These are phyloP conservation scores for Eudorina sp. DNA, from an alignment of 139 green algal species.

Conservation along the genomic window DNA sequence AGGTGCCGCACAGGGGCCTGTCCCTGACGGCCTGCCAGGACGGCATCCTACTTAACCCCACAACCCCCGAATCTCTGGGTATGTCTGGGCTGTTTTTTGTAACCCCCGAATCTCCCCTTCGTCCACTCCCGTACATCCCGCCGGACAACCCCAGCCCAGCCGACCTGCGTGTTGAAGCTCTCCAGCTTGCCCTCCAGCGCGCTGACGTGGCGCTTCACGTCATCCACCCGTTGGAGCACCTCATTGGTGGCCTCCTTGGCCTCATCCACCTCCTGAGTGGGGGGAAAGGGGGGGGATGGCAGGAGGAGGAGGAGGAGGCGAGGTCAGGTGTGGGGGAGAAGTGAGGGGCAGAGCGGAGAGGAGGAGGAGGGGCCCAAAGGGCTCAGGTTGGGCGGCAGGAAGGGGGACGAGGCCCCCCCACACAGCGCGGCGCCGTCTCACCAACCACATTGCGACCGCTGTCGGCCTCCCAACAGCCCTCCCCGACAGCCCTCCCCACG, in stretches of 20 bases:
- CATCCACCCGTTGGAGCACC: slow-evolving; percentile 56
- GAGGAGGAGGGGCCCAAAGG: too few species aligned
- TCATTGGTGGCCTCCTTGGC: slow-evolving; percentile 59
- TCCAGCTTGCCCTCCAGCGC: slow-evolving; percentile 64
- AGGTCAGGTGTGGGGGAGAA: not conserved
- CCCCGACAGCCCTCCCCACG: not conserved
- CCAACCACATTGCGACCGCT: too few species aligned
- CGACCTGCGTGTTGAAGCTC: slow-evolving; percentile 60
- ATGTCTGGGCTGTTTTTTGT: too few species aligned
- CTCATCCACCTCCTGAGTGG: slow-evolving; percentile 63
- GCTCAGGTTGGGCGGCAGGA: too few species aligned
- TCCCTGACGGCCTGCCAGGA: too few species aligned
- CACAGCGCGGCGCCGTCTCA: too few species aligned
- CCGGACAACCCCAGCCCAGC: not conserved
- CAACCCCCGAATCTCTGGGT: too few species aligned
- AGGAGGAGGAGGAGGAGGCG: not conserved
- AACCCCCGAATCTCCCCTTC: not conserved
- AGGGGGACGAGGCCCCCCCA: too few species aligned
- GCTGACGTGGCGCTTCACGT: slow-evolving; percentile 52
- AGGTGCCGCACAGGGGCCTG: too few species aligned
- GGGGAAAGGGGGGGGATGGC: too few species aligned
- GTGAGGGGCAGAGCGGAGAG: not conserved
- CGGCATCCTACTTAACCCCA: too few species aligned
- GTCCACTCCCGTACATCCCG: not conserved
- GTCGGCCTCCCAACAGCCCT: too few species aligned